Evolutionary conservation across 208 protist genomes (phyloP).

Genomic region (Zelonia costaricensis): DNA sequence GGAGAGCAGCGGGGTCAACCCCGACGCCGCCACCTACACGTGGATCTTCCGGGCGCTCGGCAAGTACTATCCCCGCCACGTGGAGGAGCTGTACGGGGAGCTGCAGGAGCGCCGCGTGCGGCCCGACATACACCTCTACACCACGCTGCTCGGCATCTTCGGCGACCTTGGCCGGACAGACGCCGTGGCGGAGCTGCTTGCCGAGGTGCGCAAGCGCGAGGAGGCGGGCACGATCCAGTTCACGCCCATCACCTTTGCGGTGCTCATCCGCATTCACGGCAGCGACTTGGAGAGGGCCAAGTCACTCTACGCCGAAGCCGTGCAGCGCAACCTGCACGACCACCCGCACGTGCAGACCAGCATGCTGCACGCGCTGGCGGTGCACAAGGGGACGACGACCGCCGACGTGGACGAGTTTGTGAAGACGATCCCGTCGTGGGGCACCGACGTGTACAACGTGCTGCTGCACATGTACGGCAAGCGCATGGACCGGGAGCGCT

Average conservation of each 20-base stretch:
- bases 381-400: slow-evolving; percentile 14
- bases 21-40: slow-evolving; percentile 77
- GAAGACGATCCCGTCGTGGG: slow-evolving; percentile 48
- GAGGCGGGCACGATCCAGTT: slow-evolving; percentile 78
- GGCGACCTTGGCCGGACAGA: slow-evolving; percentile 62
- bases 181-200: slow-evolving; percentile 50
- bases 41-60: slow-evolving; percentile 79
- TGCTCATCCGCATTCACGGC: slow-evolving; percentile 71
- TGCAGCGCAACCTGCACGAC: slow-evolving; percentile 59
- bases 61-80: slow-evolving; percentile 86
- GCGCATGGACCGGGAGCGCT: slow-evolving; percentile 55
- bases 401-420: slow-evolving; percentile 47
- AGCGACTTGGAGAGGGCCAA: slow-evolving; percentile 50
- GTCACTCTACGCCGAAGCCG: slow-evolving; percentile 60
- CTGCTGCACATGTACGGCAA: slow-evolving; percentile 83
- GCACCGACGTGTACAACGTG: slow-evolving; percentile 87
- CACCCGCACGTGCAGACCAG: slow-evolving; percentile 86
- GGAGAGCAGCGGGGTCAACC: slow-evolving; percentile 46
- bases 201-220: slow-evolving; percentile 71
- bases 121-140: slow-evolving; percentile 80
- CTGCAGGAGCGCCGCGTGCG: slow-evolving; percentile 55
- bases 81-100: slow-evolving; percentile 71
- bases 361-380: slow-evolving; percentile 68
- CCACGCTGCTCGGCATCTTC: slow-evolving; percentile 80
- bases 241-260: slow-evolving; percentile 72